A percentile compares a stretch with the other conserved stretches of the same genome.
Evolutionary conservation across 495 filamentous ascomycete genomes (phyloP).

Genomic region (Podospora bellae-mahoneyi): DNA sequence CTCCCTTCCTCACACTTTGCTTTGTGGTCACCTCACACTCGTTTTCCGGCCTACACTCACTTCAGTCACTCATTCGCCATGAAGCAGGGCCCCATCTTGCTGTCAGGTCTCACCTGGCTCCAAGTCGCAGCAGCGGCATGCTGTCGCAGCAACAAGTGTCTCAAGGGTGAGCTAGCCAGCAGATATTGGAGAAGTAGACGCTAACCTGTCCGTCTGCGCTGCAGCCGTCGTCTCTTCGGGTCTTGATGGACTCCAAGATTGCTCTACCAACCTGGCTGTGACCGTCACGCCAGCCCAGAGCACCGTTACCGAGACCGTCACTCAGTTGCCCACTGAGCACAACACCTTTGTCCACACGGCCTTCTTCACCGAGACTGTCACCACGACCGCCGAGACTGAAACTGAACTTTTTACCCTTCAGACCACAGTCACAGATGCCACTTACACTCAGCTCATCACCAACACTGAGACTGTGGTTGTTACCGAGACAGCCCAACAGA

Average conservation of each 20-base stretch:
- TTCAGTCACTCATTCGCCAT: conserved; percentile 18
- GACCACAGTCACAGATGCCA: background rate
- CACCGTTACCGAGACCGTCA: conserved; percentile 16
- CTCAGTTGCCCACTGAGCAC: conserved; percentile 11
- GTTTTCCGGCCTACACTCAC: conserved; percentile 1
- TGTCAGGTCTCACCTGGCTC: conserved; percentile 17
- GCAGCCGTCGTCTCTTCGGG: conserved; percentile 2
- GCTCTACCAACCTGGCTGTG: conserved; percentile 12
- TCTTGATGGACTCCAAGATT: conserved; percentile 16
- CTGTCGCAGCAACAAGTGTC: conserved; percentile 22
- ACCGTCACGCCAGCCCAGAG: conserved; percentile 17
- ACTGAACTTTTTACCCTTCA: background rate
- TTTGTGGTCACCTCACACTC: conserved; percentile 10
- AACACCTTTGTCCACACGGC: conserved; percentile 11
- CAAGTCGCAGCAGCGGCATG: conserved; percentile 19
- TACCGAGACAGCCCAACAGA: conserved; percentile 8
- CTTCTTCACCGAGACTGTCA: conserved; percentile 16
- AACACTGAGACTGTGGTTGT: conserved; percentile 4
- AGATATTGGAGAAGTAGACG: background rate
- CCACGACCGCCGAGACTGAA: conserved; percentile 11
- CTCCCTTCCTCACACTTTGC: background rate
- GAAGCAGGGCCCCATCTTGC: conserved; percentile 15
- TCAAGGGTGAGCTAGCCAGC: conserved; percentile 12
- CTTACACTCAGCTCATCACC: background rate
- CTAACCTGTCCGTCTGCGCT: background rate